Percentiles rank a stretch among this genome's conserved stretches.
These are phyloP conservation scores for Trichomonas vaginalis DNA, from an alignment of 208 protist species.

Conservation along the genomic window DNA sequence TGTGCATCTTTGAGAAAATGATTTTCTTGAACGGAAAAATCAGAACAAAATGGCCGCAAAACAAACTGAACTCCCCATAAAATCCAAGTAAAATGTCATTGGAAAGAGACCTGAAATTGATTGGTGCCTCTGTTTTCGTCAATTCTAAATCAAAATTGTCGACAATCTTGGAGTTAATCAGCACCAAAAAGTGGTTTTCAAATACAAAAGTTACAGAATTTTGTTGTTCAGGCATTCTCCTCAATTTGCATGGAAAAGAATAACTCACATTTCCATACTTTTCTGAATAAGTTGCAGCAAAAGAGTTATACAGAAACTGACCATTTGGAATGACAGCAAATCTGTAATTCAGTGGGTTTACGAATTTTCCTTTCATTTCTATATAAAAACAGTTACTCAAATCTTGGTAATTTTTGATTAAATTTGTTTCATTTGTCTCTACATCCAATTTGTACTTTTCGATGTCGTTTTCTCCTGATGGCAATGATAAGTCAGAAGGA, in stretches of 20 bases:
- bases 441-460: neutral
- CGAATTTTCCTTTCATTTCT: neutral
- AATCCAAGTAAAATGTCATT: neutral
- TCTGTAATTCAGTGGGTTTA: neutral
- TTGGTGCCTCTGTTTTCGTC: neutral
- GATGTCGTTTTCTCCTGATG: neutral
- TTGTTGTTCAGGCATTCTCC: neutral
- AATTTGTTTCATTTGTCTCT: neutral
- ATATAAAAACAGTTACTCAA: neutral
- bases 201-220: neutral
- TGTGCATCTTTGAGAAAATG: neutral
- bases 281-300: neutral
- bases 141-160: neutral
- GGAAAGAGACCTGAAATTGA: neutral
- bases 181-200: neutral
- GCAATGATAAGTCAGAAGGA: neutral
- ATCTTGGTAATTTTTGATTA: neutral
- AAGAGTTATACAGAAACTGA: neutral
- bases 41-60: neutral
- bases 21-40: neutral
- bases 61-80: neutral
- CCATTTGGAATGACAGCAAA: neutral
- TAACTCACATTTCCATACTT: neutral
- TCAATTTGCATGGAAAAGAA: neutral
- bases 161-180: neutral